These are phyloP conservation scores for Angophora floribunda DNA, from an alignment of 345 rosid species.

Conservation along the genomic window DNA sequence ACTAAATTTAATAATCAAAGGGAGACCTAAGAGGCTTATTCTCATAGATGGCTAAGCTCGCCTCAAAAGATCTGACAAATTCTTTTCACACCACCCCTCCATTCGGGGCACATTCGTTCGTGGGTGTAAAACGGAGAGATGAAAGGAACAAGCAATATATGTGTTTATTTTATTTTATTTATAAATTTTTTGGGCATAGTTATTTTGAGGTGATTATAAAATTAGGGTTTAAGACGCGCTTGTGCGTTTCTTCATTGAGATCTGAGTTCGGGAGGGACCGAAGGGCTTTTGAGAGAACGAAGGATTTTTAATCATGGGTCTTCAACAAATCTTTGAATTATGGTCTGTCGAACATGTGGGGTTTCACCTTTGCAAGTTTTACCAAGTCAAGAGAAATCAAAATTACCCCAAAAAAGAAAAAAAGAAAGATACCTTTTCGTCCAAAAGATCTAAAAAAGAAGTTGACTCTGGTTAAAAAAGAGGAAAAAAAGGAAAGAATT, in stretches of 20 bases:
- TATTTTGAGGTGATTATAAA: not conserved
- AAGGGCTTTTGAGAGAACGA: not conserved
- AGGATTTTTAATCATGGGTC: not conserved
- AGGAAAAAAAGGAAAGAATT: not conserved
- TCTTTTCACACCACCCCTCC: not conserved
- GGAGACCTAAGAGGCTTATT: not conserved
- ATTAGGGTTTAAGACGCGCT: not conserved
- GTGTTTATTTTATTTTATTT: not conserved
- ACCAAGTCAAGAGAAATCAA: not conserved
- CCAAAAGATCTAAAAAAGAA: not conserved
- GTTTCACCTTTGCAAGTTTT: not conserved
- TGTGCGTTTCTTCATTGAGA: not conserved
- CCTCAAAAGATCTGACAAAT: conserved; percentile 8
- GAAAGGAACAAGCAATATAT: not conserved
- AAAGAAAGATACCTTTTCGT: not conserved
- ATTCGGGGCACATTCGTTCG: not conserved
- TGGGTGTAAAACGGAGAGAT: not conserved
- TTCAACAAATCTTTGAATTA: not conserved
- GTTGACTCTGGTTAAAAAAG: not conserved
- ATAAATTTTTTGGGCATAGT: not conserved
- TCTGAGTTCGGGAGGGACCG: not conserved
- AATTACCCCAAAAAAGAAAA: too few species aligned
- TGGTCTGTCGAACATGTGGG: not conserved
- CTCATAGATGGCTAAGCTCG: not conserved
- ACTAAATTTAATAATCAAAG: not conserved